These are phyloP conservation scores for Galerina marginata DNA, from an alignment of 768 basidiomycete species.

Conservation along the genomic window DNA sequence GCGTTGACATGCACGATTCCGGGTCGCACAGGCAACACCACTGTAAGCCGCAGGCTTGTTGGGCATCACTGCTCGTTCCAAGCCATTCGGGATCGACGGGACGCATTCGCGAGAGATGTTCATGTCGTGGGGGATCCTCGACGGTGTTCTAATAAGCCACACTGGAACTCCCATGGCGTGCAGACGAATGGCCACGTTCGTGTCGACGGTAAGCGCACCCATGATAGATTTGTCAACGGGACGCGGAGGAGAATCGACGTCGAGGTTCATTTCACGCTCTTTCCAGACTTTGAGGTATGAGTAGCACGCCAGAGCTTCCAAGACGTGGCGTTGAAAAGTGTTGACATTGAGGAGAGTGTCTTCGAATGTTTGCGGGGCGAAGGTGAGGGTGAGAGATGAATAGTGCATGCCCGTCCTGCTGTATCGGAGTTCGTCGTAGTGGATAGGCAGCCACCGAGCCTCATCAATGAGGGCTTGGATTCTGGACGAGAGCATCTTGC, in stretches of 20 bases:
- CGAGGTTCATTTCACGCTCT: not conserved
- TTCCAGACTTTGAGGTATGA: not conserved
- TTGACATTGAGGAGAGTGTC: not conserved
- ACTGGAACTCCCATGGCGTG: not conserved
- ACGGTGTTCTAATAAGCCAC: constrained; percentile 1
- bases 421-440: too few relatives aligned
- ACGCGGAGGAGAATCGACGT: not conserved
- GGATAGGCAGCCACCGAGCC: too few relatives aligned
- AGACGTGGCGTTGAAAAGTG: not conserved
- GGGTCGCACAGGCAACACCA: too few relatives aligned
- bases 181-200: not conserved
- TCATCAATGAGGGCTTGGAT: too few relatives aligned
- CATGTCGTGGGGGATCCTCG: not conserved
- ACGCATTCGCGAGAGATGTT: not conserved
- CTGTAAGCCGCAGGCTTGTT: too few relatives aligned
- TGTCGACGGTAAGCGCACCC: not conserved
- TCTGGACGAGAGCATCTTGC: too few relatives aligned
- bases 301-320: constrained; percentile 1
- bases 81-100: too few relatives aligned
- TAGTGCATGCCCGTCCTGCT: too few relatives aligned
- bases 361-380: too few relatives aligned
- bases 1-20: too few relatives aligned
- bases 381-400: too few relatives aligned
- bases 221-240: not conserved
- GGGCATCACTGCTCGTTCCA: too few relatives aligned